Evolutionary conservation across 352 stramenopile genomes (phyloP).

Genomic region (Phytopythium aichiense): DNA sequence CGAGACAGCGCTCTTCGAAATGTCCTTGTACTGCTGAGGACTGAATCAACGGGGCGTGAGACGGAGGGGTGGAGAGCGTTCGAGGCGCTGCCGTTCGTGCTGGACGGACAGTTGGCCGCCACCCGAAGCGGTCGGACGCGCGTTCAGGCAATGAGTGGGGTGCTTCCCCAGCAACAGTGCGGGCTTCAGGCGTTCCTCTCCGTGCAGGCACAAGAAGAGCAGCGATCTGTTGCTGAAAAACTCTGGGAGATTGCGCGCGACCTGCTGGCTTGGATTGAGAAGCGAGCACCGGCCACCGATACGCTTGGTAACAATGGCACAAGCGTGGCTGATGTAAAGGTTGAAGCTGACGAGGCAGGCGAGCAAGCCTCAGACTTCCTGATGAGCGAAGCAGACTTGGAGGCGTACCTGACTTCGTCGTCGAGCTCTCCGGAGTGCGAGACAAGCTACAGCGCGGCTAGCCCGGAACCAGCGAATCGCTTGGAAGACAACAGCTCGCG

Average conservation of each 20-base stretch:
- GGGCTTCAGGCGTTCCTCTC: constrained; percentile 4
- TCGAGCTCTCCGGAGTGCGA: not conserved
- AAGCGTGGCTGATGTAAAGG: not conserved
- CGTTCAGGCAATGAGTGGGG: constrained; percentile 10
- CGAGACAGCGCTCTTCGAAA: not conserved
- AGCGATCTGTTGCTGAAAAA: not conserved
- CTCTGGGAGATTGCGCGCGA: not conserved
- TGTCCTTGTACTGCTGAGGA: not conserved
- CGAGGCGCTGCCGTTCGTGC: constrained; percentile 13
- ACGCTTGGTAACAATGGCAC: not conserved
- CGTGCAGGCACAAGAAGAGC: not conserved
- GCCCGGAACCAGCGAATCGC: not conserved
- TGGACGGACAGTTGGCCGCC: constrained; percentile 16
- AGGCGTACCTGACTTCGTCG: not conserved
- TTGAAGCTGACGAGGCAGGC: not conserved
- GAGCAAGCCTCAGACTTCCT: not conserved
- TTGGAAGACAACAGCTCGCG: not conserved
- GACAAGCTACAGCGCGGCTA: not conserved
- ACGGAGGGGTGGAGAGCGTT: constrained; percentile 15
- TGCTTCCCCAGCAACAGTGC: constrained; percentile 18
- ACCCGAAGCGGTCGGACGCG: constrained; percentile 20
- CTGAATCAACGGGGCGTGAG: not conserved
- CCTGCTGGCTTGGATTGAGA: not conserved
- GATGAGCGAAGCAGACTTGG: not conserved
- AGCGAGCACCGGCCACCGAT: not conserved